A percentile compares a stretch with the other conserved stretches of the same genome.
These are phyloP conservation scores for Leptomonas pyrrhocoris DNA, from an alignment of 208 protist species.

Conservation along the genomic window DNA sequence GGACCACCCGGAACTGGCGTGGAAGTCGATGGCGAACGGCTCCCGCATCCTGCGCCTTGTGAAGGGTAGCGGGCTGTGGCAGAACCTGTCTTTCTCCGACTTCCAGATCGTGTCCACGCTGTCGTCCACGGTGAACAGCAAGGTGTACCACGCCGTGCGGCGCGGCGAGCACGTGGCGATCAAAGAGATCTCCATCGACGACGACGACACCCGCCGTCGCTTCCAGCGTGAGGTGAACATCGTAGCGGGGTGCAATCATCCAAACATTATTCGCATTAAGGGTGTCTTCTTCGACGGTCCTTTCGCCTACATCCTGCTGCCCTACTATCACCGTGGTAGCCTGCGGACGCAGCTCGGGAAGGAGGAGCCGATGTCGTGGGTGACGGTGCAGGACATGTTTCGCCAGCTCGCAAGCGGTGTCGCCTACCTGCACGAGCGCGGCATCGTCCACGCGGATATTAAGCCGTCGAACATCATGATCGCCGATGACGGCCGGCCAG, in stretches of 20 bases:
- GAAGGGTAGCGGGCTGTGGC: constrained; percentile 74
- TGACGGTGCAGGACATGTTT: constrained; percentile 65
- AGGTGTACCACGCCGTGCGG: constrained; percentile 63
- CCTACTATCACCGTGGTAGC: constrained; percentile 62
- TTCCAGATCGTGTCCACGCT: constrained; percentile 60
- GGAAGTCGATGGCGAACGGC: constrained; percentile 65
- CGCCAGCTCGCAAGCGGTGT: constrained; percentile 67
- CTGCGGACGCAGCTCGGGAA: constrained; percentile 37
- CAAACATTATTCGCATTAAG: constrained; percentile 71
- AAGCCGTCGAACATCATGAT: constrained; percentile 84
- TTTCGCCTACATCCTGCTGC: constrained; percentile 68
- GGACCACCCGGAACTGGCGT: constrained; percentile 71
- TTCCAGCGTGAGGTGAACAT: constrained; percentile 74
- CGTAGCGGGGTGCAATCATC: constrained; percentile 56
- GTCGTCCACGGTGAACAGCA: constrained; percentile 70
- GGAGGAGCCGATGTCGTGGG: constrained; percentile 49
- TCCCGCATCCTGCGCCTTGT: constrained; percentile 66
- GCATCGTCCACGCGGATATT: constrained; percentile 77
- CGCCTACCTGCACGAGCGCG: constrained; percentile 75
- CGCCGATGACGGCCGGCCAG: constrained; percentile 55
- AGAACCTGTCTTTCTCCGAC: constrained; percentile 69
- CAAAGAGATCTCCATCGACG: constrained; percentile 69
- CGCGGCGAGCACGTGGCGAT: constrained; percentile 67
- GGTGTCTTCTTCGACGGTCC: constrained; percentile 81
- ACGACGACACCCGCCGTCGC: constrained; percentile 41